phyloP scores from a whole-genome alignment of 2,329 filamentous ascomycete species.

The Scedosporium dehoogii region DNA sequence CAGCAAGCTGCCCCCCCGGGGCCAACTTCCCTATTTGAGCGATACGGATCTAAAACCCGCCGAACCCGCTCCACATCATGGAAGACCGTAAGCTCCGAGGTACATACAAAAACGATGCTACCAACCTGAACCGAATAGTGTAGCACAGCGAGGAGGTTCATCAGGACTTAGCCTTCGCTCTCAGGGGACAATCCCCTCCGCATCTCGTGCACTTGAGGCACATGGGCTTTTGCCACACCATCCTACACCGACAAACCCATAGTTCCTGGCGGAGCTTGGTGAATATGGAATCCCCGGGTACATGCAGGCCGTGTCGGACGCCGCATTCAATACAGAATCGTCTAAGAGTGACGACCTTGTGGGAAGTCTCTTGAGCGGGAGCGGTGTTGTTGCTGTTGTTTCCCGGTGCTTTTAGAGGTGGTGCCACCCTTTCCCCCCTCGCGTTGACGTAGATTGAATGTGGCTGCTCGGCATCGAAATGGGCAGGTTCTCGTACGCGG shows the following conservation, averaged over 20 bases:
- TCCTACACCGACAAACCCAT: slow-evolving; percentile 29
- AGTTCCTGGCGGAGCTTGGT: slow-evolving; percentile 27
- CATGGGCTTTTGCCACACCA: slow-evolving; percentile 25
- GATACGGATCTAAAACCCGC: no score
- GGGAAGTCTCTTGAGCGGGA: not conserved
- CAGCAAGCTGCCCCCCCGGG: no score
- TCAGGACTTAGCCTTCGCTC: slow-evolving; percentile 21
- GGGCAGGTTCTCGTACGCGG: slow-evolving; percentile 26
- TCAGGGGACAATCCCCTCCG: slow-evolving; percentile 23
- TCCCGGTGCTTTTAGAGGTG: not conserved
- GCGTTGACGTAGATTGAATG: slow-evolving; percentile 22
- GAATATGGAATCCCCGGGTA: slow-evolving; percentile 24
- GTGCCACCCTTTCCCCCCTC: not conserved
- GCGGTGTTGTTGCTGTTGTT: not conserved
- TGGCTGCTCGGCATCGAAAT: slow-evolving; percentile 27
- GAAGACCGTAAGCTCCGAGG: no score
- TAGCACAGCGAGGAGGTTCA: not conserved
- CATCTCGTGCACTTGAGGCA: slow-evolving; percentile 25
- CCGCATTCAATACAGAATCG: slow-evolving; percentile 32
- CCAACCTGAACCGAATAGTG: not conserved
- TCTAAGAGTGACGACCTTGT: slow-evolving; percentile 21
- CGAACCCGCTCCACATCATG: no score
- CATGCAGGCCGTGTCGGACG: slow-evolving; percentile 26
- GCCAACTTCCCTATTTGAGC: no score
- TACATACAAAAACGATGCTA: not conserved